Conservation (phyloP, 164 flowering plant genomes). For the Vitis rotundifolia region DNA sequence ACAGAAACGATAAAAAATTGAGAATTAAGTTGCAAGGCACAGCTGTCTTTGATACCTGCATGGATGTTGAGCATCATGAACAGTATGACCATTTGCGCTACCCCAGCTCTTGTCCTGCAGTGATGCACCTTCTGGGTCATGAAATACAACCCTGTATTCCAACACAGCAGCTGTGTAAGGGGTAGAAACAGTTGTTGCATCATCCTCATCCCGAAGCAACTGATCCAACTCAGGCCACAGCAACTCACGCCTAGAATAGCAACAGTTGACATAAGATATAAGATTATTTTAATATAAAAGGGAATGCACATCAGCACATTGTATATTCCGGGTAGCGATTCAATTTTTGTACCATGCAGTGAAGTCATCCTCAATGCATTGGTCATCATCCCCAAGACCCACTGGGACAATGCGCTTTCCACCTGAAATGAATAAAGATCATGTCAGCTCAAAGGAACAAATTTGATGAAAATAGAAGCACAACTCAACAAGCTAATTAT, state of each 20-base stretch:
- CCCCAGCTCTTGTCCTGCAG: constrained; percentile 42
- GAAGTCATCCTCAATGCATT: constrained; percentile 98
- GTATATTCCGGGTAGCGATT: not conserved
- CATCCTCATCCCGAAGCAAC: constrained; percentile 80
- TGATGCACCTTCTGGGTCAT: constrained; percentile 50
- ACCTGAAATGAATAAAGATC: constrained; percentile 43
- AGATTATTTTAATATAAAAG: not conserved
- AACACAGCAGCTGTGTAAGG: constrained; percentile 88
- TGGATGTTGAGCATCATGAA: constrained; percentile 90
- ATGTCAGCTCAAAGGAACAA: not conserved
- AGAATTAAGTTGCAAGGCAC: not conserved
- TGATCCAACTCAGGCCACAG: constrained; percentile 95
- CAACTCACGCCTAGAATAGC: constrained; percentile 65
- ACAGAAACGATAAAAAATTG: not conserved
- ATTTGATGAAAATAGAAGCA: not conserved
- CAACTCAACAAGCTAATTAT: not conserved
- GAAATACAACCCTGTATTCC: constrained; percentile 79
- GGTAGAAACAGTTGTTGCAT: constrained; percentile 58
- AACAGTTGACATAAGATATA: not conserved
- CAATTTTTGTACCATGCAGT: constrained; percentile 67
- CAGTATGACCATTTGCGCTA: constrained; percentile 73
- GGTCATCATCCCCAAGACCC: constrained; percentile 99
- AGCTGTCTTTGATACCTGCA: constrained; percentile 58
- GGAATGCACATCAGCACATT: not conserved
- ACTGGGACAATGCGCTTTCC: constrained; percentile 78